These are phyloP conservation scores for Xylaria sp. DNA, from an alignment of 2,329 filamentous ascomycete species.

Conservation along the genomic window DNA sequence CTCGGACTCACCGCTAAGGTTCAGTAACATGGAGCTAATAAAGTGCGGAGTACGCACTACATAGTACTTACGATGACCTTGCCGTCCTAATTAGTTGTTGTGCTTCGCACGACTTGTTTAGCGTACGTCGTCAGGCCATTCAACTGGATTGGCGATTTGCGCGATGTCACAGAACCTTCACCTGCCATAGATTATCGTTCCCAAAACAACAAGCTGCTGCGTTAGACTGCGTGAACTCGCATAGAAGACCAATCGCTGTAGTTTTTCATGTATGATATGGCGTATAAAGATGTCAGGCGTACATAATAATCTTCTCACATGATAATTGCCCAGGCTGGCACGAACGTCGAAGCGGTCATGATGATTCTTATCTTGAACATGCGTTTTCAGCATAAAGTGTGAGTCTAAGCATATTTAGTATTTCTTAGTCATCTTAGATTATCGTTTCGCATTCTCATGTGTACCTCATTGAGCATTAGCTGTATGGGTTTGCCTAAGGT, in stretches of 20 bases:
- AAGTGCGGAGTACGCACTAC: slow-evolving; percentile 4
- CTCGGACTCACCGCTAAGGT: slow-evolving; percentile 22
- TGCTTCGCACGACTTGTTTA: background rate
- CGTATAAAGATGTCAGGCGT: background rate
- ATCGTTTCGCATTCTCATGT: background rate
- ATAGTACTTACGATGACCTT: background rate
- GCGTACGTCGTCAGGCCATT: background rate
- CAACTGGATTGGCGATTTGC: background rate
- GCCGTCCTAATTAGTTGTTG: background rate
- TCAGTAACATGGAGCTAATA: background rate
- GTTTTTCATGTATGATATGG: background rate
- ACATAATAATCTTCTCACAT: background rate
- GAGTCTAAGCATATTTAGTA: background rate
- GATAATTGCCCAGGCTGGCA: background rate
- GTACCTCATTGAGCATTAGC: background rate
- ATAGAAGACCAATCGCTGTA: background rate
- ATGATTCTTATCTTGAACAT: background rate
- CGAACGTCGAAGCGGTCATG: background rate
- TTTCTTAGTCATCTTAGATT: background rate
- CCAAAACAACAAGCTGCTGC: background rate
- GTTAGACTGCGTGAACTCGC: background rate
- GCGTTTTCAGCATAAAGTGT: background rate
- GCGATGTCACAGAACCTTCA: background rate
- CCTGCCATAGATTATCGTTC: background rate
- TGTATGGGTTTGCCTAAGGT: too few relatives aligned